Conservation (phyloP, 345 rosid species). For the Rhodamnia argentea region DNA sequence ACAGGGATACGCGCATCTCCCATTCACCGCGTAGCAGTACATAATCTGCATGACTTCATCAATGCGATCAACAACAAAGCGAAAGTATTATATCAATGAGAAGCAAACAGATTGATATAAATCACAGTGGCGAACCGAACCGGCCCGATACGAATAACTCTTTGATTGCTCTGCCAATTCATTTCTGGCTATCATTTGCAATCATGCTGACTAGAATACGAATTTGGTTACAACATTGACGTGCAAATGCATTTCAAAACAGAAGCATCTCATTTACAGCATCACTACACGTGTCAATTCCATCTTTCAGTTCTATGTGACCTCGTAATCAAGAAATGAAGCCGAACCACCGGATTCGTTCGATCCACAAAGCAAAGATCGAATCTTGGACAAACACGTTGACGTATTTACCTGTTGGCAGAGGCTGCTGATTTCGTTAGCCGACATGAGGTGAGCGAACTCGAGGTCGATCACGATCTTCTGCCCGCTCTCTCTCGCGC, state of each 20-base stretch:
- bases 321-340: background rate
- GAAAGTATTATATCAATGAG: background rate
- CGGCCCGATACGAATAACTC: background rate
- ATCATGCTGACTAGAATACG: background rate
- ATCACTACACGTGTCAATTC: background rate
- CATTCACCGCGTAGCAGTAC: conserved; percentile 89
- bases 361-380: background rate
- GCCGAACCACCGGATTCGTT: background rate
- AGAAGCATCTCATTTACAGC: background rate
- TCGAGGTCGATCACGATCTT: conserved; percentile 77
- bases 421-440: conserved; percentile 70
- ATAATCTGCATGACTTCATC: conserved; percentile 46
- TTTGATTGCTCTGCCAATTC: background rate
- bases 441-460: conserved; percentile 69
- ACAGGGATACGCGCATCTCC: conserved; percentile 47
- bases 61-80: background rate
- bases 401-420: conserved; percentile 57
- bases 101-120: background rate
- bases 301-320: background rate
- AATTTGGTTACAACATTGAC: background rate
- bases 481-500: conserved; percentile 57
- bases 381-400: background rate
- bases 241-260: background rate
- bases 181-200: background rate
- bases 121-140: background rate